These are phyloP conservation scores for Osmanthus fragrans DNA, from an alignment of 257 asterid species.

Conservation along the genomic window DNA sequence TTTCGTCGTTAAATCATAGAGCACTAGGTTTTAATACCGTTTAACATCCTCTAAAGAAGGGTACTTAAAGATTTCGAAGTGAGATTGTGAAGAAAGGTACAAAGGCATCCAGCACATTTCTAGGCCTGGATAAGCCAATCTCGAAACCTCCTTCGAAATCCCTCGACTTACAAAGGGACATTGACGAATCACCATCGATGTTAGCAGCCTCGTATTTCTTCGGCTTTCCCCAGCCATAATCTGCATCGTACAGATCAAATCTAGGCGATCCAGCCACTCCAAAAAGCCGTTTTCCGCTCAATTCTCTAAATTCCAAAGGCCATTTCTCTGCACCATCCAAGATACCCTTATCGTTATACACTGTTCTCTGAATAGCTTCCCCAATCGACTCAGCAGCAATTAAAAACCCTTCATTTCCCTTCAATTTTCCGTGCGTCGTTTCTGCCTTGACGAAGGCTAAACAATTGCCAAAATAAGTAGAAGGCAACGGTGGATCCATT, in stretches of 20 bases:
- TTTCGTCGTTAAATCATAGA: too few relatives aligned
- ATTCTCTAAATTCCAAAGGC: background rate
- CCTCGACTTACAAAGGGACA: constrained; percentile 36
- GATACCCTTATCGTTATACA: constrained; percentile 20
- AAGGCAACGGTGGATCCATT: constrained; percentile 33
- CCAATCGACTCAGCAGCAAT: constrained; percentile 30
- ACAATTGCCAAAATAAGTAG: constrained; percentile 45
- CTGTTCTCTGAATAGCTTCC: constrained; percentile 16
- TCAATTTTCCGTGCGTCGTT: constrained; percentile 10
- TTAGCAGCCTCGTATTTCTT: constrained; percentile 33
- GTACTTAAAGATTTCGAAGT: background rate
- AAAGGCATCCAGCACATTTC: constrained; percentile 33
- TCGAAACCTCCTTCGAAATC: constrained; percentile 44
- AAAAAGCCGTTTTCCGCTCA: background rate
- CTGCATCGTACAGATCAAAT: constrained; percentile 33
- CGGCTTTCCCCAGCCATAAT: constrained; percentile 39
- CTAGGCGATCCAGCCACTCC: constrained; percentile 47
- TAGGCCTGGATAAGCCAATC: constrained; percentile 33
- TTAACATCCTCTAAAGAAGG: too few relatives aligned
- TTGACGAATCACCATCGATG: constrained; percentile 28
- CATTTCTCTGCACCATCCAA: constrained; percentile 26
- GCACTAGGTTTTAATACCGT: background rate
- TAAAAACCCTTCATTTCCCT: constrained; percentile 27
- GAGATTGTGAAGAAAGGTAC: constrained; percentile 10
- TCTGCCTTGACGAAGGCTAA: constrained; percentile 5